phyloP scores from a whole-genome alignment of 2,329 filamentous ascomycete genomes.

The Colletotrichum euphorbiae region DNA sequence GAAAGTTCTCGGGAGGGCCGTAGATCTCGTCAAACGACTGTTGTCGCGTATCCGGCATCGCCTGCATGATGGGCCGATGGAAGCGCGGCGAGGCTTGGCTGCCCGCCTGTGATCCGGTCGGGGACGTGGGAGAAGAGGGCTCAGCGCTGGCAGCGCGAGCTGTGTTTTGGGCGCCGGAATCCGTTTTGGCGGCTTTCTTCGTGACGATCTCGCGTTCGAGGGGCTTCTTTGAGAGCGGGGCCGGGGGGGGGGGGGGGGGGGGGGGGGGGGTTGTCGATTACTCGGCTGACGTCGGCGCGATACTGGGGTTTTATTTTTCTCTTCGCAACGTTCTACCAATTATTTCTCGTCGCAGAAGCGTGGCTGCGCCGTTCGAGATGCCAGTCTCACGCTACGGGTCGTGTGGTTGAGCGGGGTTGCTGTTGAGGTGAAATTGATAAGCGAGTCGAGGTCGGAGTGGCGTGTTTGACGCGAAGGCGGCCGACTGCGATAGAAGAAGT shows the following conservation, averaged over 20 bases:
- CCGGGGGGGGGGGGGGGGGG: too few species aligned
- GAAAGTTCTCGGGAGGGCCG: conserved; percentile 96
- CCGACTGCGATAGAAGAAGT: conserved; percentile 33
- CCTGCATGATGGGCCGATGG: conserved; percentile 70
- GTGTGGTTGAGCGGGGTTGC: too few species aligned
- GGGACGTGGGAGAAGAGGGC: conserved; percentile 42
- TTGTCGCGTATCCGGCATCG: conserved; percentile 79
- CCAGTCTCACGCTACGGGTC: too few species aligned
- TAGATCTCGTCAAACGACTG: conserved; percentile 99
- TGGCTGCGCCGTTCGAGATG: background rate
- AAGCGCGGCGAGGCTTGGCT: conserved; percentile 49
- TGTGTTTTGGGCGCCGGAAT: conserved; percentile 52
- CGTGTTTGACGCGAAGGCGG: conserved; percentile 27
- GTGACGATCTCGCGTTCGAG: background rate
- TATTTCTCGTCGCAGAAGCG: background rate
- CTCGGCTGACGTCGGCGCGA: conserved; percentile 6
- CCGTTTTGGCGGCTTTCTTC: conserved; percentile 55
- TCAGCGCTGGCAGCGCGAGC: conserved; percentile 49
- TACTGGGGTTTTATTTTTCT: background rate
- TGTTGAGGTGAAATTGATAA: background rate
- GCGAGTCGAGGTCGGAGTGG: conserved; percentile 19
- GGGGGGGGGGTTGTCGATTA: background rate
- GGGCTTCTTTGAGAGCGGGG: background rate
- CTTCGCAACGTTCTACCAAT: background rate
- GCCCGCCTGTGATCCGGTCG: conserved; percentile 40